Conservation (phyloP, 331 rosid species). For the Ulmus americana region DNA sequence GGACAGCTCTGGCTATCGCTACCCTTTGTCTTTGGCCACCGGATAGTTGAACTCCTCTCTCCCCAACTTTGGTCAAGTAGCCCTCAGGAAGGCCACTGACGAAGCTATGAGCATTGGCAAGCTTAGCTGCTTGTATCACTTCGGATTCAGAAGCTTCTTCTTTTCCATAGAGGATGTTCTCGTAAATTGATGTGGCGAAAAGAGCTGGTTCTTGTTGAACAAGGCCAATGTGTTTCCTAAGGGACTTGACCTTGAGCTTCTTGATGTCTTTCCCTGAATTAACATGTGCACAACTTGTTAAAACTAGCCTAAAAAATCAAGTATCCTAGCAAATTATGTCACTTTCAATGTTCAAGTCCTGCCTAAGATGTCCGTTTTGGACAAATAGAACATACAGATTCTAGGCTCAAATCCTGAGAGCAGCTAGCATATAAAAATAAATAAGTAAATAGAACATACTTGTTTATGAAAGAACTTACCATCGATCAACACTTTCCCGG, state of each 20-base stretch:
- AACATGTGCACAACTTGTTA: conserved; percentile 23
- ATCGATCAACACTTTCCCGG: conserved; percentile 80
- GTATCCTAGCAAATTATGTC: background rate
- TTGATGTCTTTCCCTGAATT: conserved; percentile 70
- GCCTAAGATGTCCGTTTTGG: too few species aligned
- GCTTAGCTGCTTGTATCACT: conserved; percentile 83
- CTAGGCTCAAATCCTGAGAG: too few species aligned
- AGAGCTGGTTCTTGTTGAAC: conserved; percentile 98
- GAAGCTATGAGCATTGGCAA: conserved; percentile 79
- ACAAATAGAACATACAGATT: too few species aligned
- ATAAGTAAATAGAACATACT: background rate
- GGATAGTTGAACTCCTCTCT: conserved; percentile 86
- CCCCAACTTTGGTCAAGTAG: conserved; percentile 86
- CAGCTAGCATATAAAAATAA: too few species aligned
- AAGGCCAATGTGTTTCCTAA: conserved; percentile 73
- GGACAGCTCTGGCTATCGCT: conserved; percentile 84
- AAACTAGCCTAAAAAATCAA: background rate
- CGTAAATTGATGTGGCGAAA: conserved; percentile 77
- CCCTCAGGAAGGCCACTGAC: conserved; percentile 87
- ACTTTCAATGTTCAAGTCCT: too few species aligned
- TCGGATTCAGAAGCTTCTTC: conserved; percentile 85
- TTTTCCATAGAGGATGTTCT: conserved; percentile 76
- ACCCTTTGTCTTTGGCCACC: conserved; percentile 92
- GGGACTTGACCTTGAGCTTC: conserved; percentile 65
- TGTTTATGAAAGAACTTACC: conserved; percentile 43